Conservation (phyloP, 768 basidiomycete genomes). For the Tulasnella sp. region DNA sequence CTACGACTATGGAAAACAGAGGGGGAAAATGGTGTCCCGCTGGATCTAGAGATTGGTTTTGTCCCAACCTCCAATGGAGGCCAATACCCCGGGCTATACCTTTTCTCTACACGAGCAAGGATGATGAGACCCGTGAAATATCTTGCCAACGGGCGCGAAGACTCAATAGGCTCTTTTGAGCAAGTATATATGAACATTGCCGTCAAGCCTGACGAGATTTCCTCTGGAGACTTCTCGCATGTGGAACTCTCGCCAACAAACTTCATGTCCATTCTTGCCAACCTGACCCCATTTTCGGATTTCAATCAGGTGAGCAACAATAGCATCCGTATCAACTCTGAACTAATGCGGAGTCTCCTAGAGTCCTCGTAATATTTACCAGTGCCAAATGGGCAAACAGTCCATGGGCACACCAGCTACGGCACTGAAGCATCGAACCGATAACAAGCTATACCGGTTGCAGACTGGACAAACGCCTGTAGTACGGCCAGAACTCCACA, state of each 20-base stretch:
- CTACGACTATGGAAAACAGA: constrained; percentile 94
- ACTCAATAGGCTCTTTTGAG: constrained; percentile 91
- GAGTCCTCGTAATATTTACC: constrained; percentile 85
- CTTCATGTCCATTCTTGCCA: constrained; percentile 91
- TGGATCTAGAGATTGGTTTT: constrained; percentile 89
- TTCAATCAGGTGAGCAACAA: constrained; percentile 76
- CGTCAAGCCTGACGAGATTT: constrained; percentile 73
- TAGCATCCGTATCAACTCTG: constrained; percentile 11
- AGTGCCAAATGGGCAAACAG: constrained; percentile 99
- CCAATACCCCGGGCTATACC: constrained; percentile 90
- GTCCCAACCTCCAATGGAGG: constrained; percentile 84
- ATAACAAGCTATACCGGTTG: constrained; percentile 95
- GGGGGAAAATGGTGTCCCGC: constrained; percentile 60
- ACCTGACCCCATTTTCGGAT: constrained; percentile 96
- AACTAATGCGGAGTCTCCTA: constrained; percentile 22
- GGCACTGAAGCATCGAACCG: constrained; percentile 79
- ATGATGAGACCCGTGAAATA: constrained; percentile 99
- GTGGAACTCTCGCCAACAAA: constrained; percentile 91
- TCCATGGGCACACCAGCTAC: constrained; percentile 98
- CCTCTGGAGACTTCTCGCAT: constrained; percentile 63
- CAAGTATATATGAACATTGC: constrained; percentile 99
- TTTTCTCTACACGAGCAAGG: constrained; percentile 73
- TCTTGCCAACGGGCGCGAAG: constrained; percentile 68
- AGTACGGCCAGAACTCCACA: constrained; percentile 82
- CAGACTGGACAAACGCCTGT: constrained; percentile 92